These are phyloP conservation scores for Dictyostelium brefeldianum DNA, from an alignment of 78 protist species.

Conservation along the genomic window DNA sequence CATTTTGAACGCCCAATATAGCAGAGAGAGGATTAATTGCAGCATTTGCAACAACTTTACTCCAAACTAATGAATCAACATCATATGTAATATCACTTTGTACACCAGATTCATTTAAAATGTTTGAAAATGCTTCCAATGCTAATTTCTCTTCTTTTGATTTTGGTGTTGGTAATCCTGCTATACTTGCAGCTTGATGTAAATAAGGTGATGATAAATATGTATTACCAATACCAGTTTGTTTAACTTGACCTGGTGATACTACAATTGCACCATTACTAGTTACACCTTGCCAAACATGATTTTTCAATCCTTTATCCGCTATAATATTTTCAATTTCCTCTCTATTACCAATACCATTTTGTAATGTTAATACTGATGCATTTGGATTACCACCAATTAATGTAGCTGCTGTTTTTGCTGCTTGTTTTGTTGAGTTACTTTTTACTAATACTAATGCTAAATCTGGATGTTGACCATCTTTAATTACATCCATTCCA, in stretches of 20 bases:
- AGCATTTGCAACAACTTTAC: conserved; percentile 88
- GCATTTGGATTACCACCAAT: conserved; percentile 65
- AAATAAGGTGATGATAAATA: conserved; percentile 62
- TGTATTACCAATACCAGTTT: conserved; percentile 84
- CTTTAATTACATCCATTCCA: conserved; percentile 59
- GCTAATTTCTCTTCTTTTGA: background rate
- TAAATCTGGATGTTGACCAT: conserved; percentile 75
- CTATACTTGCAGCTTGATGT: no score
- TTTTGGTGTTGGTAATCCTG: background rate
- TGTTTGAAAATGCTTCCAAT: background rate
- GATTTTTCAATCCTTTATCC: conserved; percentile 53
- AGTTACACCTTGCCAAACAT: conserved; percentile 88
- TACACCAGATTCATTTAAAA: conserved; percentile 79
- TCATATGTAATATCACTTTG: conserved; percentile 10
- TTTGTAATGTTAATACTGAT: conserved; percentile 87
- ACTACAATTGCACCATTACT: conserved; percentile 75
- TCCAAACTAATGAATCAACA: conserved; percentile 70
- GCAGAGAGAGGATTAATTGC: conserved; percentile 93
- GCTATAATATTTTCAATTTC: conserved; percentile 8
- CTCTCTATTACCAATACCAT: conserved; percentile 92
- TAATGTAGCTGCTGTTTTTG: conserved; percentile 27
- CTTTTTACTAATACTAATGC: conserved; percentile 76
- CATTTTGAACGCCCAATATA: conserved; percentile 73
- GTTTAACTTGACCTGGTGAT: conserved; percentile 73
- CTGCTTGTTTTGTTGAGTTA: conserved; percentile 75